Evolutionary conservation across 495 filamentous ascomycete species (phyloP).

Genomic region (Aspergillus cristatus): DNA sequence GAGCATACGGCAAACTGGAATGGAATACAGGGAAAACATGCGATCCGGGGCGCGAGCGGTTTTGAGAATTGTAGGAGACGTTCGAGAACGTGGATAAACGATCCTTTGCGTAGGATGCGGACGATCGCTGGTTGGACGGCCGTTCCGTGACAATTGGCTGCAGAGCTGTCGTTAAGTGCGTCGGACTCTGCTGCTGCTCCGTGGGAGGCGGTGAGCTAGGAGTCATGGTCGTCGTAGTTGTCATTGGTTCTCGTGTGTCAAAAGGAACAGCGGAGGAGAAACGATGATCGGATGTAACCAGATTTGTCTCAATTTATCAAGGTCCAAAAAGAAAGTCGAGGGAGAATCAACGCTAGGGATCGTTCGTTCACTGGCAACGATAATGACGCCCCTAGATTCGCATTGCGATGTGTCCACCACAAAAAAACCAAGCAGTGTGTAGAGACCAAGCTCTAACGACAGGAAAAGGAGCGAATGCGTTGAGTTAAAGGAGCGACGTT

Average conservation of each 20-base stretch:
- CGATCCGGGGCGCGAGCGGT: constrained; percentile 62
- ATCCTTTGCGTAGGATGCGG: constrained; percentile 58
- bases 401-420: constrained; percentile 30
- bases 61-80: constrained; percentile 46
- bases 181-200: constrained; percentile 17
- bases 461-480: not conserved
- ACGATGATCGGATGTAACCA: constrained; percentile 6
- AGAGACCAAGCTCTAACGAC: constrained; percentile 1
- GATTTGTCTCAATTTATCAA: no score
- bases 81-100: constrained; percentile 61
- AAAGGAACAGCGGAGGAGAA: not conserved
- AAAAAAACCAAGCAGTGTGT: constrained; percentile 1
- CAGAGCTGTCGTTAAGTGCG: constrained; percentile 32
- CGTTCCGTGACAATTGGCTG: constrained; percentile 30
- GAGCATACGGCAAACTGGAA: constrained; percentile 78
- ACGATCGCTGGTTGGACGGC: constrained; percentile 51
- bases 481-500: not conserved
- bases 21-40: constrained; percentile 75
- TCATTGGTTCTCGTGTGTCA: constrained; percentile 23
- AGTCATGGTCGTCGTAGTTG: constrained; percentile 51
- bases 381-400: constrained; percentile 27
- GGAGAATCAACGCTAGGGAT: constrained; percentile 10
- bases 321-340: constrained; percentile 3
- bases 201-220: constrained; percentile 46
- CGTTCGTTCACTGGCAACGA: constrained; percentile 18